Percentiles rank a stretch among this genome's conserved stretches.
These are phyloP conservation scores for Ophiostoma ips DNA, from an alignment of 2,329 filamentous ascomycete genomes.

Conservation along the genomic window DNA sequence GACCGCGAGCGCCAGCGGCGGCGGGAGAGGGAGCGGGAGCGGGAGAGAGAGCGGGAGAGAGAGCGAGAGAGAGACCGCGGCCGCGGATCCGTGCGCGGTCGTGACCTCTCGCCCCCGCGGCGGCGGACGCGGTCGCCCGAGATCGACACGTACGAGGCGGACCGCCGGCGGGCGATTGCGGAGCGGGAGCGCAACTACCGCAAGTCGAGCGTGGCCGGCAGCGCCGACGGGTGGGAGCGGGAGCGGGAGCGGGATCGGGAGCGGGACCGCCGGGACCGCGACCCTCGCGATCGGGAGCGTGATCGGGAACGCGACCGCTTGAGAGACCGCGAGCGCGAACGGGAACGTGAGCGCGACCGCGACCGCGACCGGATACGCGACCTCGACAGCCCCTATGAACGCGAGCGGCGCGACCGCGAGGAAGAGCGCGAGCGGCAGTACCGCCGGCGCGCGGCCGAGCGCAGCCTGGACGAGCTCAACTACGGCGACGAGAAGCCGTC, in stretches of 20 bases:
- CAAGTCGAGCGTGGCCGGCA: slow-evolving; percentile 55
- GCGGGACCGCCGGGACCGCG: slow-evolving; percentile 20
- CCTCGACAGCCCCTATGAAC: slow-evolving; percentile 34
- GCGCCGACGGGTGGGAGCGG: slow-evolving; percentile 28
- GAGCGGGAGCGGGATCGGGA: slow-evolving; percentile 20
- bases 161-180: slow-evolving; percentile 82
- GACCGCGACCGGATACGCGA: slow-evolving; percentile 35
- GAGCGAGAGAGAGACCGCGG: slow-evolving; percentile 25
- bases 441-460: slow-evolving; percentile 58
- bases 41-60: slow-evolving; percentile 26
- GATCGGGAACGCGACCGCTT: slow-evolving; percentile 22
- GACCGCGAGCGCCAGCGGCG: slow-evolving; percentile 43
- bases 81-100: slow-evolving; percentile 13
- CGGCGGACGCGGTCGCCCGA: slow-evolving; percentile 55
- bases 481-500: slow-evolving; percentile 63
- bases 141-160: slow-evolving; percentile 85
- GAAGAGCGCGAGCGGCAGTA: slow-evolving; percentile 82
- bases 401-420: slow-evolving; percentile 76
- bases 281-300: slow-evolving; percentile 20
- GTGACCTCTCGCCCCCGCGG: slow-evolving; percentile 32
- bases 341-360: slow-evolving; percentile 27
- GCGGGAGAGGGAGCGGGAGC: slow-evolving; percentile 28
- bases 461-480: slow-evolving; percentile 69
- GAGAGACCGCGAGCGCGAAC: slow-evolving; percentile 20
- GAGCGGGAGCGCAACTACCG: slow-evolving; percentile 89